Evolutionary conservation across 192 early-diverging fungal species (phyloP), one percentile per base, ranked within the genome.

Genomic region (Gamsiella multidivaricata): DNA sequence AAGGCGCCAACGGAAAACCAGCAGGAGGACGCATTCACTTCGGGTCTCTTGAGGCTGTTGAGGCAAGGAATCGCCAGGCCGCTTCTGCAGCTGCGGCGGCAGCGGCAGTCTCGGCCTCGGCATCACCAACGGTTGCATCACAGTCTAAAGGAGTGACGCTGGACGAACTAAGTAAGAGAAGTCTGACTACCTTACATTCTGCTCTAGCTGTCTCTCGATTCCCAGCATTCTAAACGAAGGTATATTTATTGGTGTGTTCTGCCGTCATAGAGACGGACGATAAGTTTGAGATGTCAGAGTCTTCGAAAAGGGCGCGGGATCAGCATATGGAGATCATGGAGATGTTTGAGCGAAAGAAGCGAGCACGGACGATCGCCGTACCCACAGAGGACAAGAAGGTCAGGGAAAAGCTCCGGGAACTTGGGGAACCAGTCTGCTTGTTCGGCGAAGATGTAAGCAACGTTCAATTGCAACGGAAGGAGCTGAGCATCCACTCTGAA

Each of bases 361-460:
- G 92, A 1, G 94, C 94, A 0, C 81, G 92, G 37, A 80, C 88
- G 28, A 68, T 99, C 3, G 95, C 93, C 22, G 94, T 98, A 0
- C 97, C 97, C 3, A 99, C 97, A 9, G 92, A 95, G 41, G 97
- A 99, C 80, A 69, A 72, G 15, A 82, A 88, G 42, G 96, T 99
- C 18, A 79, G 93, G 18, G 82, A 81, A 43, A 80, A 85, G 49
- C 83, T 99, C 39, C 83, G 95, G 46, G 91, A 95, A 46, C 75
- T 90, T 34, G 89, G 87, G 2, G 92, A 96, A 52, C 97, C 97
- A 2, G 90, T 95, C 68, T 96, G 95, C 53, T 79, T 97, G 0
- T 99, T 99, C 80, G 97, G 90, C 36, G 97, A 99, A 88, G 97
- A 93, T 47, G 93, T 93, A 89, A 70, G 85, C 58, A 2, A 29